A percentile compares a stretch with the other conserved stretches of the same genome.
phyloP scores from a whole-genome alignment of 306 rosid genomes.

The Pachyrhizus erosus region DNA sequence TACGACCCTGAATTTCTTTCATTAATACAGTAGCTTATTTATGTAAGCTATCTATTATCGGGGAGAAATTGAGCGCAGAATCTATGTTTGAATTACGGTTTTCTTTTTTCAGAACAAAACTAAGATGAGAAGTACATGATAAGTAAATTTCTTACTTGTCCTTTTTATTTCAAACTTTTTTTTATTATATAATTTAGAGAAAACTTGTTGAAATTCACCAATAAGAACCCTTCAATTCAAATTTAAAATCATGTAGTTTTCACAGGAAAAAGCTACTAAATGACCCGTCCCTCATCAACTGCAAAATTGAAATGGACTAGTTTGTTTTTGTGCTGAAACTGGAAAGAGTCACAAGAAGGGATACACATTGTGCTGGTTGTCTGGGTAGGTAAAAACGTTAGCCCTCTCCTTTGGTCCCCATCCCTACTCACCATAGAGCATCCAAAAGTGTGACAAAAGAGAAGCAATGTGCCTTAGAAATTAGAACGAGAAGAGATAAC shows the following conservation, averaged over 20 bases:
- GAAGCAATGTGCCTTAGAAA: background rate
- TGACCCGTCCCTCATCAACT: background rate
- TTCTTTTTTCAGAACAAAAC: too few species aligned
- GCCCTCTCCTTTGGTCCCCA: background rate
- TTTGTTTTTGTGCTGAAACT: background rate
- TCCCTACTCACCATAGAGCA: background rate
- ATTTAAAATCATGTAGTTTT: background rate
- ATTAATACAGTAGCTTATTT: too few species aligned
- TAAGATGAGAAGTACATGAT: too few species aligned
- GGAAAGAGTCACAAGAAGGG: background rate
- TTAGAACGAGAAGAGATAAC: background rate
- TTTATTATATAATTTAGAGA: too few species aligned
- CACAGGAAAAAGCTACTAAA: background rate
- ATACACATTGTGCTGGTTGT: background rate
- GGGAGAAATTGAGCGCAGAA: too few species aligned
- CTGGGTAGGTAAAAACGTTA: background rate
- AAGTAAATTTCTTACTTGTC: too few species aligned
- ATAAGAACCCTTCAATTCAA: background rate
- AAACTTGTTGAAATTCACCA: too few species aligned
- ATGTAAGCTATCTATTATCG: too few species aligned
- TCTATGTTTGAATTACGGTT: too few species aligned
- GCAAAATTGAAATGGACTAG: background rate
- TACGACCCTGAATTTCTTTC: too few species aligned
- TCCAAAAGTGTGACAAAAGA: background rate
- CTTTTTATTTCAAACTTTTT: too few species aligned